Percentiles rank a stretch among this genome's conserved stretches.
Conservation (phyloP, 2,329 filamentous ascomycete genomes). For the Arthroderma uncinatum region DNA sequence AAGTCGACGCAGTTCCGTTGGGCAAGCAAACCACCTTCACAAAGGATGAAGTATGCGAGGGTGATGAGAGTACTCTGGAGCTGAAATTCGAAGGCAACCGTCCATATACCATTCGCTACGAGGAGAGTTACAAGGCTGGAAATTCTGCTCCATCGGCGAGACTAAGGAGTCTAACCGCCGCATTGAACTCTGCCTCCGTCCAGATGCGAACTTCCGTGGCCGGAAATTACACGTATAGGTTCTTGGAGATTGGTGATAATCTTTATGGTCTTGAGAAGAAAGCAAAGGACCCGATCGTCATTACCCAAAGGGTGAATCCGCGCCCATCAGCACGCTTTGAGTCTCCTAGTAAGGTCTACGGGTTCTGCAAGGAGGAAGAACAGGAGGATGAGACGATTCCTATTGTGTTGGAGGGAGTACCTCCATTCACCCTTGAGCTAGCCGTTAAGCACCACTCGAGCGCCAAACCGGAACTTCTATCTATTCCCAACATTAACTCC, state of each 20-base stretch:
- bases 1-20: constrained; percentile 41
- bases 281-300: constrained; percentile 53
- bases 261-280: constrained; percentile 67
- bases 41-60: constrained; percentile 82
- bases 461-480: constrained; percentile 66
- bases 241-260: constrained; percentile 69
- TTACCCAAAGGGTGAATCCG: constrained; percentile 75
- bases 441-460: constrained; percentile 86
- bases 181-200: constrained; percentile 63
- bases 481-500: constrained; percentile 65
- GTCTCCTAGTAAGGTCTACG: constrained; percentile 84
- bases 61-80: constrained; percentile 82
- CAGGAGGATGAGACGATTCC: constrained; percentile 78
- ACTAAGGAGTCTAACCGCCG: constrained; percentile 63
- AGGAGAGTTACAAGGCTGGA: constrained; percentile 59
- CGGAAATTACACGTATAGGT: constrained; percentile 76
- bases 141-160: constrained; percentile 54
- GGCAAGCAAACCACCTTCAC: constrained; percentile 47
- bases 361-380: constrained; percentile 80
- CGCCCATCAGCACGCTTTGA: constrained; percentile 72
- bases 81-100: constrained; percentile 67
- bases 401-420: constrained; percentile 66
- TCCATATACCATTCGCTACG: constrained; percentile 74
- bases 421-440: constrained; percentile 83
- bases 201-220: constrained; percentile 76